These are phyloP conservation scores for Verticillium isaacii DNA, from an alignment of 2,329 filamentous ascomycete genomes.

Conservation along the genomic window DNA sequence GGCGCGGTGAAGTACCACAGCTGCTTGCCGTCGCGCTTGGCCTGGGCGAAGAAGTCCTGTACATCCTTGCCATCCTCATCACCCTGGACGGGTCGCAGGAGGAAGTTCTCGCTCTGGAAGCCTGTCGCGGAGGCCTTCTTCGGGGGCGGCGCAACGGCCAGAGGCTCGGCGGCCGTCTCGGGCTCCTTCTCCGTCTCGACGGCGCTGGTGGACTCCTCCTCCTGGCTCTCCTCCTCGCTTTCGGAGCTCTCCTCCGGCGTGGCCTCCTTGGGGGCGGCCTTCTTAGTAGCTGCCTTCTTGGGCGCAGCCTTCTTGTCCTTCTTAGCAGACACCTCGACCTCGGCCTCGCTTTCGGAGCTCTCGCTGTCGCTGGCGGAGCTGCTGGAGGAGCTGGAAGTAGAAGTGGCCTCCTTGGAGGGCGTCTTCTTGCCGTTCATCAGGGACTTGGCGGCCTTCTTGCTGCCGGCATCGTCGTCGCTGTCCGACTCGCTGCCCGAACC, in stretches of 20 bases:
- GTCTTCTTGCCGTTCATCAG: conserved; percentile 2
- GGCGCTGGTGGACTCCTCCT: conserved; percentile 8
- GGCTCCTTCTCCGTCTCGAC: conserved; percentile 15
- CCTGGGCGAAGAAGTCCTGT: conserved; percentile 50
- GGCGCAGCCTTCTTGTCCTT: not conserved
- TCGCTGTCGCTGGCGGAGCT: not conserved
- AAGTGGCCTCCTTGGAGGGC: not conserved
- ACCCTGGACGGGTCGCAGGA: conserved; percentile 42
- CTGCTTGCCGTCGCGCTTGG: conserved; percentile 63
- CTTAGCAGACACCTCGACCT: not conserved
- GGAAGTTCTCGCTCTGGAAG: conserved; percentile 47
- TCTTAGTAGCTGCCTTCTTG: not conserved
- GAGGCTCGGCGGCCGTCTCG: conserved; percentile 30
- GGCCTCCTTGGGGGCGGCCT: conserved; percentile 4
- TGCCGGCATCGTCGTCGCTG: conserved; percentile 16
- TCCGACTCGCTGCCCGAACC: conserved; percentile 17
- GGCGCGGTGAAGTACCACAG: conserved; percentile 79
- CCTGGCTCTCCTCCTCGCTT: conserved; percentile 18
- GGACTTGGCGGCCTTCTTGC: conserved; percentile 13
- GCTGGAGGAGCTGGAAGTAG: not conserved
- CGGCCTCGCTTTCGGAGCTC: not conserved
- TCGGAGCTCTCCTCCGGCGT: conserved; percentile 17
- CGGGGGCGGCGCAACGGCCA: conserved; percentile 23
- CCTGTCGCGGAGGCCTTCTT: conserved; percentile 31
- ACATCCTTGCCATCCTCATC: conserved; percentile 41